phyloP scores from a whole-genome alignment of 805 yeast genomes.

The Barnettozyma pratensis region DNA sequence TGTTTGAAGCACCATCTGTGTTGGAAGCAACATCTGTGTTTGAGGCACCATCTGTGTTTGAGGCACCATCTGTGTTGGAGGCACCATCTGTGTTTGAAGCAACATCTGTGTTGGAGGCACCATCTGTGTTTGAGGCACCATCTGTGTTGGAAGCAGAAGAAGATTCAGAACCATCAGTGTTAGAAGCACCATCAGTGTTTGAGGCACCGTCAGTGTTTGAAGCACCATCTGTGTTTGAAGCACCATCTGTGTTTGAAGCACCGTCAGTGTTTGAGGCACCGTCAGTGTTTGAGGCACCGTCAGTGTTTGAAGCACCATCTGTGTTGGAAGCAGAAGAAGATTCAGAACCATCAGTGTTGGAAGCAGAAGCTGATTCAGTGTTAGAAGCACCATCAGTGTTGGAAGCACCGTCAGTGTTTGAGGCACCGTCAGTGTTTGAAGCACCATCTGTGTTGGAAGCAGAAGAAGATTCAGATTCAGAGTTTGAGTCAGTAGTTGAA shows the following conservation, averaged over 20 bases:
- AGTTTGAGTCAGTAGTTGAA: too few species aligned
- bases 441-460: too few species aligned
- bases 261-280: neutral
- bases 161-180: neutral
- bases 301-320: neutral
- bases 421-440: neutral
- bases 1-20: neutral
- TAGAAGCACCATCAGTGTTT: neutral
- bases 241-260: neutral
- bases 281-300: neutral
- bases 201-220: neutral
- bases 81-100: too few species aligned
- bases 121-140: conserved; percentile 31
- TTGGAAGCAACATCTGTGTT: too few species aligned
- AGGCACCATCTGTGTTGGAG: too few species aligned
- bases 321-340: conserved; percentile 1
- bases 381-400: neutral
- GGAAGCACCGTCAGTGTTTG: neutral
- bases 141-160: conserved; percentile 29
- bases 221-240: neutral
- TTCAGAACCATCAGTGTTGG: neutral
- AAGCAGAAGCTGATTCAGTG: neutral
- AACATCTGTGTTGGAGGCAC: too few species aligned
- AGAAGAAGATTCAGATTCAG: too few species aligned
- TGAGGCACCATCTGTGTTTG: too few species aligned